Evolutionary conservation across 371 early-diverging fungal species (phyloP).

Genomic region (Syncephalastrum contaminatum): DNA sequence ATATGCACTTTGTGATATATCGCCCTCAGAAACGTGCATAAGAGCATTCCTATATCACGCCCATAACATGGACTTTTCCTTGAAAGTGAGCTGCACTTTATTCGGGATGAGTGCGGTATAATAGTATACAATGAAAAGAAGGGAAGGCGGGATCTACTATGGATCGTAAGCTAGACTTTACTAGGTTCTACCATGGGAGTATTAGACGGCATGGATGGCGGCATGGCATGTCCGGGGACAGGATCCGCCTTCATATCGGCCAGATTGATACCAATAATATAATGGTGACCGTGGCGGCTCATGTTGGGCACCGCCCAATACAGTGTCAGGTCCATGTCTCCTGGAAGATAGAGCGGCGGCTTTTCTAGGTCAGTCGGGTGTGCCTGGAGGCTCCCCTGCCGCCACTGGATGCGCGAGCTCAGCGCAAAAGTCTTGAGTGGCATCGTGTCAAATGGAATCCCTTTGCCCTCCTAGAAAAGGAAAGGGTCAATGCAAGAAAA

Average conservation of each 20-base stretch:
- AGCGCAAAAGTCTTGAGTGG: constrained; percentile 67
- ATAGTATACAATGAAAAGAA: no score
- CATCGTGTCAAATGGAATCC: constrained; percentile 41
- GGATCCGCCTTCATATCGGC: constrained; percentile 13
- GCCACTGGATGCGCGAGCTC: constrained; percentile 75
- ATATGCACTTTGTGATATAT: no score
- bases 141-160: no score
- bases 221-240: constrained; percentile 11
- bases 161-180: no score
- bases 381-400: constrained; percentile 52
- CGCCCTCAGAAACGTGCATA: no score
- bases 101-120: no score
- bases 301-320: constrained; percentile 75
- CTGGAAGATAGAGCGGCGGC: constrained; percentile 79
- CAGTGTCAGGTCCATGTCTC: constrained; percentile 85
- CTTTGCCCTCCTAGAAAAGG: constrained; percentile 29
- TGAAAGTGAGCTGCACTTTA: no score
- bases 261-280: constrained; percentile 86
- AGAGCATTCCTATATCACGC: no score
- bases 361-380: constrained; percentile 66
- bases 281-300: constrained; percentile 77
- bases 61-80: no score
- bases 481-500: background rate
- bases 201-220: no score
- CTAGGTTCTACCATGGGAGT: no score